phyloP scores from a whole-genome alignment of 2,329 filamentous ascomycete genomes.

The Beauveria rudraprayagi region DNA sequence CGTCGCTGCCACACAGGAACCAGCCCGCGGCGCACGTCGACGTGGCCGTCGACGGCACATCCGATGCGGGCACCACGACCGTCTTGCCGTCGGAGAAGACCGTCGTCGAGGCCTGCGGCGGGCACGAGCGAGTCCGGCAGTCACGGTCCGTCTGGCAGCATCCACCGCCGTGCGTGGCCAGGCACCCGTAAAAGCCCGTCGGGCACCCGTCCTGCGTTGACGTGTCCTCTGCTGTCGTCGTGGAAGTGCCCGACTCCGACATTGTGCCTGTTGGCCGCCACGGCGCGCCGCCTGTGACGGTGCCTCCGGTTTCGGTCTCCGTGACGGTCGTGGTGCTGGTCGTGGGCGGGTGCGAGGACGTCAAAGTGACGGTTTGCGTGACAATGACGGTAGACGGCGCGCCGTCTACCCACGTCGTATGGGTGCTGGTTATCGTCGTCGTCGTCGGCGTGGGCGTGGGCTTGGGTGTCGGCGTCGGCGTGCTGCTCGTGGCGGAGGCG shows the following conservation, averaged over 20 bases:
- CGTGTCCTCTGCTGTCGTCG: constrained; percentile 30
- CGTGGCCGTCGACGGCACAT: constrained; percentile 33
- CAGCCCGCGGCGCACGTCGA: constrained; percentile 68
- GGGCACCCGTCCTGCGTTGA: constrained; percentile 52
- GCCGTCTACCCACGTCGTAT: constrained; percentile 28
- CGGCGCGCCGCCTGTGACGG: constrained; percentile 35
- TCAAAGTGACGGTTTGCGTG: constrained; percentile 28
- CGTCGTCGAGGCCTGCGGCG: constrained; percentile 49
- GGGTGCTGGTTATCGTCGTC: constrained; percentile 31
- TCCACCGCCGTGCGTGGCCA: constrained; percentile 70
- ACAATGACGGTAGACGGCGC: constrained; percentile 33
- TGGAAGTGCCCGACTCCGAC: constrained; percentile 17
- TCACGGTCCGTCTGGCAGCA: constrained; percentile 85
- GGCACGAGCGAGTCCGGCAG: constrained; percentile 75
- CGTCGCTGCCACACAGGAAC: constrained; percentile 57
- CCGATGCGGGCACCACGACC: constrained; percentile 54
- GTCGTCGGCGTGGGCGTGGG: constrained; percentile 18
- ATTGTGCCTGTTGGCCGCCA: constrained; percentile 37
- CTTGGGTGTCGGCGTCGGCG: constrained; percentile 10
- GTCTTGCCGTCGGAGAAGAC: constrained; percentile 63
- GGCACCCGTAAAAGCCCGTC: constrained; percentile 85
- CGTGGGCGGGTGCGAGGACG: constrained; percentile 28
- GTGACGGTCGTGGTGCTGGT: constrained; percentile 30
- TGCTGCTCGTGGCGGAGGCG: constrained; percentile 22
- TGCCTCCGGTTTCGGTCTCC: constrained; percentile 23